Evolutionary conservation across 371 early-diverging fungal species (phyloP), one percentile per base, ranked within the genome.

Genomic region (Mucor piriformis): DNA sequence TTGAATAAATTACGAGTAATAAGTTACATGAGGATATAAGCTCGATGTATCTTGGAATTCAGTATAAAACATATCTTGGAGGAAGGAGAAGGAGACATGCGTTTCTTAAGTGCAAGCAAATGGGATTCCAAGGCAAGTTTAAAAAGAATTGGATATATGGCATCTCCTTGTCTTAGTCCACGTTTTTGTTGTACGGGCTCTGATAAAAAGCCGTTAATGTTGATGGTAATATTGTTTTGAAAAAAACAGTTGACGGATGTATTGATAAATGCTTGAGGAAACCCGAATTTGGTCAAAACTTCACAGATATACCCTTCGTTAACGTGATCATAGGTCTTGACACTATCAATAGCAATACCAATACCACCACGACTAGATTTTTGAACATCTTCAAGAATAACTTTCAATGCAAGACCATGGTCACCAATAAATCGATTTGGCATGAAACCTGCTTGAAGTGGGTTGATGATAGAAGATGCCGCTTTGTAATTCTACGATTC

Each of bases 141-240:
- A 50, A 43, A 60, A 1, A 55, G 56, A 0, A 64, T 44, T 10
- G 59, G 59, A 1, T 34, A 59, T 3, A 64, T 35, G 0, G 64
- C 56, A 16, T 64, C 59, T 21, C 59, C 55, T 40, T 64, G 64
- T 35, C 43, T 46, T 0, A 59, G 43, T 2, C 59, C 59, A n/a
- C 51, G 58, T 11, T 7, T 1, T 34, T 64, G 53, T 3, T 1
- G 24, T 16, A 64, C 47, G 2, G 47, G 33, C 2, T 34, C 25
- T 0, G 59, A 13, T 6, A 64, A 50, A n/a, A 23, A 50, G 0
- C 71, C 70, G 42, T 70, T 74, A 57, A 67, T 49, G 15, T 61
- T 59, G 54, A 50, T 33, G 0, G 16, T 15, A n/a, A 38, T 48
- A 6, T 12, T 6, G 7, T 43, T 61, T 13, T 29, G 11, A 13